phyloP scores from a whole-genome alignment of 805 yeast species.

The Sungouiella blattae region DNA sequence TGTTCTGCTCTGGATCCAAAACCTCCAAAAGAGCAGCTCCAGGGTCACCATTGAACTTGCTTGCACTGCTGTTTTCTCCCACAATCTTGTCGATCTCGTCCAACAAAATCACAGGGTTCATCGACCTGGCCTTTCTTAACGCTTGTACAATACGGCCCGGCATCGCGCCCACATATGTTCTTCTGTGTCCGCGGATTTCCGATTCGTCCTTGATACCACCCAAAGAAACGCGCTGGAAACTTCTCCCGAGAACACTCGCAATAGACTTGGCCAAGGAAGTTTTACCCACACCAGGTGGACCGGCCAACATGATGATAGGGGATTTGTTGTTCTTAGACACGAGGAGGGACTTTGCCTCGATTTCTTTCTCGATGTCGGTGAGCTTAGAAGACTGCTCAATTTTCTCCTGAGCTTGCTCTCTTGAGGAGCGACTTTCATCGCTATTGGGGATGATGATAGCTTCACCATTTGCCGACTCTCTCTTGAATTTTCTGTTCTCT shows the following conservation, averaged over 20 bases:
- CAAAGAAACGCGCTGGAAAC: conserved; percentile 74
- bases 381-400: conserved; percentile 14
- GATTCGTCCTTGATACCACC: conserved; percentile 91
- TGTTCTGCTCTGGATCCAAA: conserved; percentile 86
- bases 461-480: conserved; percentile 18
- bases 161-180: conserved; percentile 91
- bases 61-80: conserved; percentile 45
- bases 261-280: conserved; percentile 82
- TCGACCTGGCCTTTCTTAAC: conserved; percentile 65
- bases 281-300: conserved; percentile 94
- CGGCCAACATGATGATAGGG: conserved; percentile 78
- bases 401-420: conserved; percentile 20
- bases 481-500: conserved; percentile 14
- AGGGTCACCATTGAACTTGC: conserved; percentile 73
- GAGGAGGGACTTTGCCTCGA: conserved; percentile 7
- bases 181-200: conserved; percentile 84
- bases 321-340: conserved; percentile 44
- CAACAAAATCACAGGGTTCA: conserved; percentile 78
- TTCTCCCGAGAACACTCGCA: conserved; percentile 68
- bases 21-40: conserved; percentile 87
- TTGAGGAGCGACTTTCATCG: conserved; percentile 29
- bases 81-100: conserved; percentile 84
- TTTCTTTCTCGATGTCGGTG: conserved; percentile 3
- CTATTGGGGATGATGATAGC: conserved; percentile 33
- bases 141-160: conserved; percentile 82